Percentiles rank a stretch among this genome's conserved stretches.
Evolutionary conservation across 2,329 filamentous ascomycete species (phyloP).

Genomic region (Fusarium bulbicola): DNA sequence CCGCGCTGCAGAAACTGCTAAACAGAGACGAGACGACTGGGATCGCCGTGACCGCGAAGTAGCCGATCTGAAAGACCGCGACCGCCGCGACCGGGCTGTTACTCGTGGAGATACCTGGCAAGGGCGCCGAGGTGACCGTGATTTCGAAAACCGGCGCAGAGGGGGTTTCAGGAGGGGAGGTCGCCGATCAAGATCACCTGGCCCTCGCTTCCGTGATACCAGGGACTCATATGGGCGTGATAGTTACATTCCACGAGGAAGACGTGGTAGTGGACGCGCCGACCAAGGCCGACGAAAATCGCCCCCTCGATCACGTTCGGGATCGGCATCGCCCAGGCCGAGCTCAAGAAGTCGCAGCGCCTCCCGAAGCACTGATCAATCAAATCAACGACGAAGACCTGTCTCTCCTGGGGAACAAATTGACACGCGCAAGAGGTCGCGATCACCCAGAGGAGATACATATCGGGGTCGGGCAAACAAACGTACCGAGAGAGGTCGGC

Average conservation of each 20-base stretch:
- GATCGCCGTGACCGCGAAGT: conserved; percentile 77
- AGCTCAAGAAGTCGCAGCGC: conserved; percentile 47
- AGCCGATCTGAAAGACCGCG: conserved; percentile 72
- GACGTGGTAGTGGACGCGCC: conserved; percentile 51
- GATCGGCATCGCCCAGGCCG: conserved; percentile 43
- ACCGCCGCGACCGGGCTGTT: conserved; percentile 64
- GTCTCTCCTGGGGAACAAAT: conserved; percentile 45
- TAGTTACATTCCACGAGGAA: conserved; percentile 62
- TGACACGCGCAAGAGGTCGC: conserved; percentile 52
- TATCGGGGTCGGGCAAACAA: conserved; percentile 39
- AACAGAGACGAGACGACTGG: conserved; percentile 75
- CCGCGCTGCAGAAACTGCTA: conserved; percentile 79
- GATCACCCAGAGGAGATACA: conserved; percentile 48
- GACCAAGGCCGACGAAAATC: conserved; percentile 51
- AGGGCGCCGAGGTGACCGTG: conserved; percentile 62
- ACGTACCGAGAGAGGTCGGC: conserved; percentile 35
- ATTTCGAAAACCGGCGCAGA: conserved; percentile 54
- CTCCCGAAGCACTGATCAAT: conserved; percentile 46
- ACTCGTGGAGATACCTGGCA: conserved; percentile 64
- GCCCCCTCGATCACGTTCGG: conserved; percentile 48
- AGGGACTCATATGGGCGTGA: conserved; percentile 59
- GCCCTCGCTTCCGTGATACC: conserved; percentile 53
- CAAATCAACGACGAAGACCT: conserved; percentile 47
- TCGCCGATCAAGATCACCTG: conserved; percentile 60
- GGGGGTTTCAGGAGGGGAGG: conserved; percentile 56